Conservation (phyloP, 148 eudicot genomes). For the Rhododendron vialii region DNA sequence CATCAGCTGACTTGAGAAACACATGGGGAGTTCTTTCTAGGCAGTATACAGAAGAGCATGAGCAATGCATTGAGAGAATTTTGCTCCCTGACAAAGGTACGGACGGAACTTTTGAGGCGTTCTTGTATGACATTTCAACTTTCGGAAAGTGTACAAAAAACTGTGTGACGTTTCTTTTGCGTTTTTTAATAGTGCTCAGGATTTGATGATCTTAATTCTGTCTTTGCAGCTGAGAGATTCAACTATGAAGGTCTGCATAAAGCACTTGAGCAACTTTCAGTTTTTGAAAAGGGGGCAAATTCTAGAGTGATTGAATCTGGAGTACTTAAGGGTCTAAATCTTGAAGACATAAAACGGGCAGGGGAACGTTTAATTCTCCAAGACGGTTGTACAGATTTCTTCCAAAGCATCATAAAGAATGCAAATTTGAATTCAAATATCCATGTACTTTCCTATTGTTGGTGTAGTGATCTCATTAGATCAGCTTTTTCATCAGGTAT, state of each 20-base stretch:
- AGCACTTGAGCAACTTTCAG: slow-evolving; percentile 67
- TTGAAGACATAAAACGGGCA: slow-evolving; percentile 80
- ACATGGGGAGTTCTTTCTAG: slow-evolving; percentile 71
- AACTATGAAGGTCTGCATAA: slow-evolving; percentile 43
- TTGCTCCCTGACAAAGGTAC: slow-evolving; percentile 52
- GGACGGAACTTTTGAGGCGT: background rate
- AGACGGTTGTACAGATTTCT: slow-evolving; percentile 77
- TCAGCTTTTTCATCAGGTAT: slow-evolving; percentile 81
- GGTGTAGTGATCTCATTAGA: slow-evolving; percentile 93
- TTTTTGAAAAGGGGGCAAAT: slow-evolving; percentile 82
- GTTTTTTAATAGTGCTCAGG: background rate
- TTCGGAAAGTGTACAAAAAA: background rate
- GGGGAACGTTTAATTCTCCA: slow-evolving; percentile 76
- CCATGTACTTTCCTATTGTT: slow-evolving; percentile 89
- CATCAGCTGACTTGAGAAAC: slow-evolving; percentile 62
- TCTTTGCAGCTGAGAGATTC: slow-evolving; percentile 49
- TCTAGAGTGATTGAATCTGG: slow-evolving; percentile 74
- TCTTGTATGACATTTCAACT: background rate
- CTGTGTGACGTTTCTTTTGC: background rate
- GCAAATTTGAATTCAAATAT: slow-evolving; percentile 63
- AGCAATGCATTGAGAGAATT: slow-evolving; percentile 70
- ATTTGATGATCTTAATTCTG: background rate
- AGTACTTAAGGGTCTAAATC: slow-evolving; percentile 75
- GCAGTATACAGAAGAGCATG: slow-evolving; percentile 85
- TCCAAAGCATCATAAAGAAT: slow-evolving; percentile 47